Percentiles rank a stretch among this genome's conserved stretches.
phyloP scores from a whole-genome alignment of 176 grass and related monocot genomes.

The Musa troglodytarum region DNA sequence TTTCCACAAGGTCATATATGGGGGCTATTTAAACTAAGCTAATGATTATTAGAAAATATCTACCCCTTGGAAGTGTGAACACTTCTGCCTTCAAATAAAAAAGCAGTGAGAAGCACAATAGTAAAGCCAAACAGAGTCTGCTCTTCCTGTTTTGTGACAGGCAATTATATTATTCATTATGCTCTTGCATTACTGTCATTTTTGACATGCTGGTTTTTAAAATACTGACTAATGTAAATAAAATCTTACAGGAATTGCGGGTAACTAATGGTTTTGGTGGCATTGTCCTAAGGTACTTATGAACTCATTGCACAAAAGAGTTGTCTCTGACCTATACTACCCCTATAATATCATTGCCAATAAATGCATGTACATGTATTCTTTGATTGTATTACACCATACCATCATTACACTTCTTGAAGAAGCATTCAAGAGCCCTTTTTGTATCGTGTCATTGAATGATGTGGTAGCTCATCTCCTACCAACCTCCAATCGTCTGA shows the following conservation, averaged over 20 bases:
- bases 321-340: not conserved
- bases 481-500: not conserved
- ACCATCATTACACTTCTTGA: no score
- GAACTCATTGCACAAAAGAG: not conserved
- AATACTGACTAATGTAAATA: conserved; percentile 16
- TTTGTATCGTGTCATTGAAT: no score
- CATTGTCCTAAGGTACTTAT: conserved; percentile 73
- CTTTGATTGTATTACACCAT: no score
- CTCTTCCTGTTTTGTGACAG: not conserved
- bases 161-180: not conserved
- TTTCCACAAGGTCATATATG: no score
- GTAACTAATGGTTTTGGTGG: conserved; percentile 85
- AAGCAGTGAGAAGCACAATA: not conserved
- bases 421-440: no score
- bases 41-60: not conserved
- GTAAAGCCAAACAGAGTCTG: not conserved
- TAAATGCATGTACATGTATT: not conserved
- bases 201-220: not conserved
- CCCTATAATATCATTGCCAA: not conserved
- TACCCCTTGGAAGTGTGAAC: not conserved
- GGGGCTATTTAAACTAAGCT: no score
- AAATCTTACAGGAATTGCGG: conserved; percentile 64
- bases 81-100: not conserved
- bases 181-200: not conserved
- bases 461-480: not conserved